These are phyloP conservation scores for Candida ortonii DNA, from an alignment of 805 yeast species.

Conservation along the genomic window DNA sequence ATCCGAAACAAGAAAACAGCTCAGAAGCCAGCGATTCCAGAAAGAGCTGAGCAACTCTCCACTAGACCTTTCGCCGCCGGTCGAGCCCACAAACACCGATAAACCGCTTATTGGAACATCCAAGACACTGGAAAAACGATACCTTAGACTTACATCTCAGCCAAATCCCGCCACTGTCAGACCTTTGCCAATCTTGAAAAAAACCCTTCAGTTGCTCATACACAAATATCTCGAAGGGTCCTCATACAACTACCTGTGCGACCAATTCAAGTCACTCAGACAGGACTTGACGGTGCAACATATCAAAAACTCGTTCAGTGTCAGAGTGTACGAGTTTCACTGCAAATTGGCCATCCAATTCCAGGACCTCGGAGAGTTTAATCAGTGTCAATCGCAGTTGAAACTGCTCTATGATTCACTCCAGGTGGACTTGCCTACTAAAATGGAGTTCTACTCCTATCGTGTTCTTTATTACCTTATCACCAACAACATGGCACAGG, in stretches of 20 bases:
- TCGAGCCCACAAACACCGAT: conserved; percentile 9
- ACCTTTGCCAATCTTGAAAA: conserved; percentile 60
- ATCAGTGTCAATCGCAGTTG: conserved; percentile 88
- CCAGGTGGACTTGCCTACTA: conserved; percentile 29
- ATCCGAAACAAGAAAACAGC: conserved; percentile 35
- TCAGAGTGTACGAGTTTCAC: conserved; percentile 78
- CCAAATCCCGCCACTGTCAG: conserved; percentile 85
- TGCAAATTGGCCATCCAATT: conserved; percentile 83
- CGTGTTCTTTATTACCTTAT: conserved; percentile 70
- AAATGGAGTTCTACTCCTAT: conserved; percentile 69
- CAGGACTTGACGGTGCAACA: conserved; percentile 94
- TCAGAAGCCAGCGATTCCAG: conserved; percentile 51
- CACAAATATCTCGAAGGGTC: conserved; percentile 49
- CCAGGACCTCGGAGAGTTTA: conserved; percentile 87
- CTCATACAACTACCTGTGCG: conserved; percentile 74
- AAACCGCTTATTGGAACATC: conserved; percentile 57
- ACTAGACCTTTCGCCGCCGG: conserved; percentile 3
- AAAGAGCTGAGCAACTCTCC: conserved; percentile 26
- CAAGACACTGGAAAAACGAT: conserved; percentile 67
- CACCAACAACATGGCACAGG: conserved; percentile 62
- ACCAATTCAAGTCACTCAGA: conserved; percentile 87
- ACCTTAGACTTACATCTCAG: conserved; percentile 82
- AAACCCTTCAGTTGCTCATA: conserved; percentile 53
- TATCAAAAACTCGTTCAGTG: conserved; percentile 72
- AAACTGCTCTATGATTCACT: conserved; percentile 52